phyloP scores from a whole-genome alignment of 2,329 filamentous ascomycete species.

The Talaromyces sp. region DNA sequence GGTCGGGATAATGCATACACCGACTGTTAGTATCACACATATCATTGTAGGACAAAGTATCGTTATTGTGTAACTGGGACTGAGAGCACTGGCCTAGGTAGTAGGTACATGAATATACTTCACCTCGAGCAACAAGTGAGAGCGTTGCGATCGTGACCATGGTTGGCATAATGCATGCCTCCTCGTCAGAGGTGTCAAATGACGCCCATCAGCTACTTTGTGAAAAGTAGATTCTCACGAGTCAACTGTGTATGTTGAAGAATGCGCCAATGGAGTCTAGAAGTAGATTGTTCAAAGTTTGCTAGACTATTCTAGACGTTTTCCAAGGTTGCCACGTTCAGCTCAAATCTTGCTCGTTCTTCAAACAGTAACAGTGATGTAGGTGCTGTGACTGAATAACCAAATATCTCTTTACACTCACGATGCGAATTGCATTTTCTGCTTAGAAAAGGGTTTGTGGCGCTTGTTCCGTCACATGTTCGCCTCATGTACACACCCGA shows the following conservation, averaged over 20 bases:
- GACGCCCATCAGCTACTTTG: too few species aligned
- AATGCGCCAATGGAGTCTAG: not conserved
- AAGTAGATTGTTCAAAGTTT: not conserved
- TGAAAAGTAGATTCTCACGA: not conserved
- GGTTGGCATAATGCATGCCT: not conserved
- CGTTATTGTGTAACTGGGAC: not conserved
- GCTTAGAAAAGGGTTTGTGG: slow-evolving; percentile 13
- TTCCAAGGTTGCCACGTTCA: not conserved
- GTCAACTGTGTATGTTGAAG: not conserved
- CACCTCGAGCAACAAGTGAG: not conserved
- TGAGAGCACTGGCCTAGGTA: slow-evolving; percentile 7
- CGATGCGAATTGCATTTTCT: not conserved
- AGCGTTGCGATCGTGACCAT: not conserved
- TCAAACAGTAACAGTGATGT: slow-evolving; percentile 1
- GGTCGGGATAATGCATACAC: slow-evolving; percentile 3
- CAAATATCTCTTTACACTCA: not conserved
- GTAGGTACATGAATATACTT: not conserved
- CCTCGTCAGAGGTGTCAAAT: not conserved
- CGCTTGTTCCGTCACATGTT: not conserved
- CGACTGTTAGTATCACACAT: slow-evolving; percentile 7
- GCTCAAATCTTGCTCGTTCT: not conserved
- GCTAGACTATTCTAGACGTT: not conserved
- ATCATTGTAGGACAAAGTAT: slow-evolving; percentile 1
- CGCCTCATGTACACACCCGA: not conserved
- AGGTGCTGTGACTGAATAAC: not conserved